These are phyloP conservation scores for Lasiodiplodia theobromae DNA, from an alignment of 2,329 filamentous ascomycete species.

Conservation along the genomic window DNA sequence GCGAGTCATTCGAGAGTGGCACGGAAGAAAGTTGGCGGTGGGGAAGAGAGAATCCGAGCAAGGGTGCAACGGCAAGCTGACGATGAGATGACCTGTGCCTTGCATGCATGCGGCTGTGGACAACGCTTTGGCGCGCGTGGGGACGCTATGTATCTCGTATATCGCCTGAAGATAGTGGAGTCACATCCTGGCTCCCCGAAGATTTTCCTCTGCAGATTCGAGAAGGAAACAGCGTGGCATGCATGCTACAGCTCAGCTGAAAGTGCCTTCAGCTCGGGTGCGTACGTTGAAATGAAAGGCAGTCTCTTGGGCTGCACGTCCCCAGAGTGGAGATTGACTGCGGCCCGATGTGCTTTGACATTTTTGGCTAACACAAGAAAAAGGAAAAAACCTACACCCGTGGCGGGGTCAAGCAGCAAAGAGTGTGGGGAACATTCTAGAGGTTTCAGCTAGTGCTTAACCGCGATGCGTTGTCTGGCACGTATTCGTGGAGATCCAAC, in stretches of 20 bases:
- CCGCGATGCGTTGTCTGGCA: constrained; percentile 24
- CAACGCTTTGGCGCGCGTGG: not conserved
- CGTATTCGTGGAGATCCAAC: not conserved
- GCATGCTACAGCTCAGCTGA: too few species aligned
- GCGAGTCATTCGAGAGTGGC: constrained; percentile 1
- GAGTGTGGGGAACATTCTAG: not conserved
- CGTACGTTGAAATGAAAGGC: too few species aligned
- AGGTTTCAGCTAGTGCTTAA: constrained; percentile 22
- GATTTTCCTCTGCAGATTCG: not conserved
- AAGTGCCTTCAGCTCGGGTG: too few species aligned
- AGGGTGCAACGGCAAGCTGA: not conserved
- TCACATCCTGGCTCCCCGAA: not conserved
- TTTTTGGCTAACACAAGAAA: too few species aligned
- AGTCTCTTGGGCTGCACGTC: not conserved
- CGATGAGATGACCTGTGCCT: constrained; percentile 7
- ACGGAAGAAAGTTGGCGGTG: not conserved
- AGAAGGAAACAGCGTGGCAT: not conserved
- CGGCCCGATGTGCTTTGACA: not conserved
- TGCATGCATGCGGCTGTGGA: constrained; percentile 10
- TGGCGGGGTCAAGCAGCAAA: not conserved
- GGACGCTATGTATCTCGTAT: not conserved
- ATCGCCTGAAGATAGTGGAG: not conserved
- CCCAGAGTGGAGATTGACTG: not conserved
- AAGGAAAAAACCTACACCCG: not conserved
- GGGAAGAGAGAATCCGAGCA: not conserved